A percentile compares a stretch with the other conserved stretches of the same genome.
Conservation (phyloP, 1,284 basidiomycete genomes). For the Cryptococcus deneoformans region DNA sequence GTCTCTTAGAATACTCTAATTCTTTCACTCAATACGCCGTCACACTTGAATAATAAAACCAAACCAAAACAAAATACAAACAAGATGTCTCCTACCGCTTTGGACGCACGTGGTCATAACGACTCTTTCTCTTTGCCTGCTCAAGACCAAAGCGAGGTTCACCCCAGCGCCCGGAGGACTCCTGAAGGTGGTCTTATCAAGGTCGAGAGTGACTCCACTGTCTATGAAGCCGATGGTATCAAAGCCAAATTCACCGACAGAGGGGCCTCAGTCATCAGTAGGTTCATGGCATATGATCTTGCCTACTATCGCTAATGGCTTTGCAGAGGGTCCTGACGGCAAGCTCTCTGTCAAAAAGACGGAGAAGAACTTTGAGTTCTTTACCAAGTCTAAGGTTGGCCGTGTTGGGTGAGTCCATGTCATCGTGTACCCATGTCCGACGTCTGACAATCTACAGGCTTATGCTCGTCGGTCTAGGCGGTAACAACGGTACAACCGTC, state of each 20-base stretch:
- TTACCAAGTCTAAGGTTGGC: conserved; percentile 79
- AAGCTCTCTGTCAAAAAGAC: conserved; percentile 70
- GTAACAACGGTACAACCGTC: conserved; percentile 96
- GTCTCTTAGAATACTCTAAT: conserved; percentile 39
- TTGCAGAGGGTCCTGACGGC: conserved; percentile 57
- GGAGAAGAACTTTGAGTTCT: conserved; percentile 80
- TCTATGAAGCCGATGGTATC: conserved; percentile 75
- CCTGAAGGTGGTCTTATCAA: conserved; percentile 59
- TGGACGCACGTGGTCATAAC: conserved; percentile 38
- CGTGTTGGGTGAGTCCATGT: conserved; percentile 77
- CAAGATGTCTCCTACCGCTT: conserved; percentile 49
- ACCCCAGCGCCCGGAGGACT: conserved; percentile 80
- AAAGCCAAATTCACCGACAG: conserved; percentile 80
- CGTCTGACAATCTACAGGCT: conserved; percentile 57
- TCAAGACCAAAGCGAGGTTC: conserved; percentile 56
- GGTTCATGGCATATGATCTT: conserved; percentile 16
- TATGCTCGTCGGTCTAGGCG: conserved; percentile 95
- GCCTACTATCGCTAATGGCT: not conserved
- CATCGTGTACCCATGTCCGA: not conserved
- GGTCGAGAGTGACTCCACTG: conserved; percentile 78
- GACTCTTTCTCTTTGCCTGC: conserved; percentile 56
- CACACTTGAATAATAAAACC: conserved; percentile 1
- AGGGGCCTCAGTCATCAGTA: conserved; percentile 64
- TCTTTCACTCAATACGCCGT: conserved; percentile 9
- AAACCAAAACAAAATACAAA: conserved; percentile 10